These are phyloP conservation scores for Acrocalymma vagum DNA, from an alignment of 2,329 filamentous ascomycete genomes.

Conservation along the genomic window DNA sequence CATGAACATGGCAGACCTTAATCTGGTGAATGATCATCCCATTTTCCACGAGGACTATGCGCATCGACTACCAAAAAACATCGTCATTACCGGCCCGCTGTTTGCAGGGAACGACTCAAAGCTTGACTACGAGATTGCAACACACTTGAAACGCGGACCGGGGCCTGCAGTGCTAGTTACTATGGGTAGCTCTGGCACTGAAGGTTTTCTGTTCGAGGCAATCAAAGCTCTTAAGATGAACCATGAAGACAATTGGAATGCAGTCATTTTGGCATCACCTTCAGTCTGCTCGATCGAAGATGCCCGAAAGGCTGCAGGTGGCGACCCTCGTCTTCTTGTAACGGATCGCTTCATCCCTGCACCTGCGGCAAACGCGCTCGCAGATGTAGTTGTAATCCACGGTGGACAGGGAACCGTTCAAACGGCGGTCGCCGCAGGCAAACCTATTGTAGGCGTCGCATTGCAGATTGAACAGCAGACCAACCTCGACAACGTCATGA, in stretches of 20 bases:
- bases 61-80: conserved; percentile 37
- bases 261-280: conserved; percentile 37
- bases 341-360: conserved; percentile 42
- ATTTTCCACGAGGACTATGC: conserved; percentile 41
- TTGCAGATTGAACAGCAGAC: conserved; percentile 44
- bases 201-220: conserved; percentile 41
- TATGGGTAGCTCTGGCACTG: conserved; percentile 42
- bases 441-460: conserved; percentile 41
- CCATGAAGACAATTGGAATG: conserved; percentile 37
- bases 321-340: conserved; percentile 35
- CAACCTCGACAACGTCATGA: conserved; percentile 44
- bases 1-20: conserved; percentile 46
- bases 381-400: conserved; percentile 38
- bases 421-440: conserved; percentile 39
- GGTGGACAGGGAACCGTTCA: conserved; percentile 44
- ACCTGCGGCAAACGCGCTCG: conserved; percentile 35
- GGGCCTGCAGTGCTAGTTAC: conserved; percentile 37
- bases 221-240: conserved; percentile 37
- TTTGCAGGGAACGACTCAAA: conserved; percentile 29
- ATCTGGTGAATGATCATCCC: conserved; percentile 43
- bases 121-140: conserved; percentile 35
- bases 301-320: conserved; percentile 28
- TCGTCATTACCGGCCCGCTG: conserved; percentile 39
- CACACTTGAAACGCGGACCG: conserved; percentile 30
- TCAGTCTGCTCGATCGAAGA: conserved; percentile 40